These are phyloP conservation scores for Neurospora intermedia DNA, from an alignment of 495 filamentous ascomycete species.

Conservation along the genomic window DNA sequence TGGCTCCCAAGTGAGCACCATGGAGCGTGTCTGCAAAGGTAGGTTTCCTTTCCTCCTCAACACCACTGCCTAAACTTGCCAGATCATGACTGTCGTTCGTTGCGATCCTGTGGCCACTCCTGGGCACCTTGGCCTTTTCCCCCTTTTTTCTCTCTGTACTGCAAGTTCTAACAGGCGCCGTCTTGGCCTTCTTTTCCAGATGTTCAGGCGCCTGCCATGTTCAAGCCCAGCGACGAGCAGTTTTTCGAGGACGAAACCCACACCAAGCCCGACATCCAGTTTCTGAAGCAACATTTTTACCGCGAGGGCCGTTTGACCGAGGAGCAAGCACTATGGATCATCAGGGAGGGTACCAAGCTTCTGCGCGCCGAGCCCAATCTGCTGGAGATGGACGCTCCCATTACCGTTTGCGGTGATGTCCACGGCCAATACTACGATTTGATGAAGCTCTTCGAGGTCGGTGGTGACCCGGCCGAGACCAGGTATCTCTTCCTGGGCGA, in stretches of 20 bases:
- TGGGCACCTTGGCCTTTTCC: background rate
- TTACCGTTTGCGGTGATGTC: conserved; percentile 98
- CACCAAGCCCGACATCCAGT: conserved; percentile 81
- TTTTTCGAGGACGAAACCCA: conserved; percentile 65
- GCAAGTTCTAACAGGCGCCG: conserved; percentile 3
- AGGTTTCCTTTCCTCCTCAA: conserved; percentile 13
- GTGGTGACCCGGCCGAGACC: conserved; percentile 91
- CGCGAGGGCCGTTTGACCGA: conserved; percentile 94
- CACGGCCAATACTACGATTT: conserved; percentile 98
- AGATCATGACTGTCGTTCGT: conserved; percentile 7
- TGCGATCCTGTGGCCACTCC: background rate
- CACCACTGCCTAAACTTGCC: conserved; percentile 1
- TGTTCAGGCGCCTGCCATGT: conserved; percentile 92
- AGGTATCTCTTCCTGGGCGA: conserved; percentile 95
- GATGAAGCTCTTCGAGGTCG: conserved; percentile 99
- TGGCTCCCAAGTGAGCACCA: conserved; percentile 84
- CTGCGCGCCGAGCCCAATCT: conserved; percentile 84
- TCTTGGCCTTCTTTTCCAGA: conserved; percentile 39
- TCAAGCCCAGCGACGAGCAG: conserved; percentile 73
- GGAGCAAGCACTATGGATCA: conserved; percentile 93
- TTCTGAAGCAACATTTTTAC: conserved; percentile 96
- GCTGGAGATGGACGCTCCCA: conserved; percentile 98
- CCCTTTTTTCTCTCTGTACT: background rate
- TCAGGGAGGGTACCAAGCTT: conserved; percentile 72
- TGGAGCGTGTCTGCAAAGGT: conserved; percentile 97